Conservation (phyloP, 441 rosid species). For the Cnidoscolus chayamansa region DNA sequence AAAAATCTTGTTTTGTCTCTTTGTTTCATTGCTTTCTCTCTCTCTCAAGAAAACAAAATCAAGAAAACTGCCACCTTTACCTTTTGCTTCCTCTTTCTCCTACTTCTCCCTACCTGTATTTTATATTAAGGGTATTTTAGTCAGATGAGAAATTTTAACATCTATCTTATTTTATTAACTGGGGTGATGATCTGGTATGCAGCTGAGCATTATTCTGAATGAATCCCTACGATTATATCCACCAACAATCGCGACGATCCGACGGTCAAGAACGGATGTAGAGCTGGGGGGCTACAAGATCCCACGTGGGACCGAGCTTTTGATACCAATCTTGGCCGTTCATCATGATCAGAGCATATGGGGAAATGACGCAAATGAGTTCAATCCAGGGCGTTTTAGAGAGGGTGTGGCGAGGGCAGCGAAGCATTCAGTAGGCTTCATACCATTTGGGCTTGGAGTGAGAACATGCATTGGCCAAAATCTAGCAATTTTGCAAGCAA, state of each 20-base stretch:
- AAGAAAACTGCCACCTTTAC: background rate
- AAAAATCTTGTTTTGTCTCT: conserved; percentile 32
- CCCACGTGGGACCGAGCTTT: conserved; percentile 80
- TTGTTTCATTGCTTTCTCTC: conserved; percentile 4
- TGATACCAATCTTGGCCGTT: conserved; percentile 80
- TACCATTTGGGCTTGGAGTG: conserved; percentile 85
- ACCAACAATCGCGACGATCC: conserved; percentile 79
- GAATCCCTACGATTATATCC: conserved; percentile 85
- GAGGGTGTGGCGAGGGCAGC: conserved; percentile 74
- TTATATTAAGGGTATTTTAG: background rate
- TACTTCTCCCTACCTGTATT: background rate
- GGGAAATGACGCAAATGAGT: conserved; percentile 83
- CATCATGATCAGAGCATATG: conserved; percentile 88
- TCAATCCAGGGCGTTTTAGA: conserved; percentile 75
- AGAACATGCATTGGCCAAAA: conserved; percentile 88
- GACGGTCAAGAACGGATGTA: conserved; percentile 65
- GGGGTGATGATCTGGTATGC: conserved; percentile 28
- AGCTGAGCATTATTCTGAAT: conserved; percentile 78
- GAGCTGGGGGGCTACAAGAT: conserved; percentile 75
- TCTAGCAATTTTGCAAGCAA: conserved; percentile 80
- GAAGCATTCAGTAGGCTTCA: conserved; percentile 63
- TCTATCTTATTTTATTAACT: background rate
- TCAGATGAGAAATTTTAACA: background rate
- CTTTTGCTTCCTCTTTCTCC: background rate
- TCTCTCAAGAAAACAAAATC: background rate